Base-by-base conservation (phyloP, 2,329 filamentous ascomycete species). In the Basipetospora sp. region DNA sequence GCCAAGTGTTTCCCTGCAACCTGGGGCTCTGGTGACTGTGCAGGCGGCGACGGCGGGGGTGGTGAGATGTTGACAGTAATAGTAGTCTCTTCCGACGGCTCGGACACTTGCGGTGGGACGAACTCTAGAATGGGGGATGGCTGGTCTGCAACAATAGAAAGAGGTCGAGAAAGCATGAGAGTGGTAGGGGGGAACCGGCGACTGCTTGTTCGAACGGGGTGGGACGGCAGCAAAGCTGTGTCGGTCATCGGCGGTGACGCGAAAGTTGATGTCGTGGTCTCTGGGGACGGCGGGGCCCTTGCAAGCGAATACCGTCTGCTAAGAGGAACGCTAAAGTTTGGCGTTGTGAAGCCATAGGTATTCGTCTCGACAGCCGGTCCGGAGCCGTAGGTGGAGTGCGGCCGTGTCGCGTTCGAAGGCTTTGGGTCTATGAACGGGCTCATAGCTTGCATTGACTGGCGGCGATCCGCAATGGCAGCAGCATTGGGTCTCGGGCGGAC, bases 111-210 rank as follows among this genome's bases (percentile, higher is more conserved):
- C 6, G 30, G 30, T 9, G 29, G 28, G 13, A 32, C 36, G 10
- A 33, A 8, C 45, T 10, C 51, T 45, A 20, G 48, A 43, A 42
- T 47, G 1, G 66, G 65, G 0, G 69, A 69, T 0, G 67, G 67
- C 32, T 69, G 62, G 41, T 74, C 70, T 36, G 64, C 53, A 3
- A 74, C 67, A 33, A 69, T 62, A 1, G 70, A 74, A 8, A 74
- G 52, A 2, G 69, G 67, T 5, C 68, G 60, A 2, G 67, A 62
- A 41, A 65, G 59, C 18, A 60, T 53, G 28, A 72, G 51, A 1
- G 63, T 57, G 1, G 65, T 63, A 2, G 69, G 65, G 19, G 2
- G 65, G 62, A 13, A 15, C 36, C 36, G 25, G 41, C 20, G 41
- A 34, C 32, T 40, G 41, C 16, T 32, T 22, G 11, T n/a, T 15